Evolutionary conservation across 257 asterid genomes (phyloP), one percentile per base, ranked within the genome.

Genomic region (Fraxinus cuspidata): DNA sequence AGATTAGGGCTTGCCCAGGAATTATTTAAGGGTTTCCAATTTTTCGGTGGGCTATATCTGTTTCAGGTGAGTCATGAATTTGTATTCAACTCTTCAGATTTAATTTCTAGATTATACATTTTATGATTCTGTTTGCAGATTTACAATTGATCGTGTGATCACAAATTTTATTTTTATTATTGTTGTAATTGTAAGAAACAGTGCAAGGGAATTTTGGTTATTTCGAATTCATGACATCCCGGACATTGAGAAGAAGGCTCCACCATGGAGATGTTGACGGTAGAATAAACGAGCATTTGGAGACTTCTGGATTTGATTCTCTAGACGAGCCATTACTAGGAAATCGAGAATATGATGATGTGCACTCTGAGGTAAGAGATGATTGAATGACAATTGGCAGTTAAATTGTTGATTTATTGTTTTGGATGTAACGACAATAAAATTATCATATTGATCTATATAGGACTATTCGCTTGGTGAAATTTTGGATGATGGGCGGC

Each of bases 321-420:
- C 72, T 93, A 84, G 89, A 82, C 70, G 98, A 95, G 82, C 99
- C 99, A 69, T 85, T 95, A 85, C 97, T 95, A 71, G 91, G 83
- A 21, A 85, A 76, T 56, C 58, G 69, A 31, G 83, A 87, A 72
- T 81, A 85, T 19, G 79, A 78, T 23, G 51, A 77, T 79, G 71
- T 37, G 28, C 83, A 68, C 49, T 63, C 90, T 25, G 89, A 90
- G 96, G 98, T 94, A 80, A 31, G 49, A 40, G 71, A 2, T 32
- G 16, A 11, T 32, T 34, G 53, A 18, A 29, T 56, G 53, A 34
- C 23, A 74, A 16, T 23, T 74, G 34, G 70, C 77, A 42, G 21
- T 23, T 71, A 11, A 37, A 37, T 49, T 69, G 42, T 42, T 12
- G 51, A 12, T 42, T 42, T 42, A 16, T 16, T 11, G n/a, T 63